These are phyloP conservation scores for Infundibulicybe gibba DNA, from an alignment of 768 basidiomycete species.

Conservation along the genomic window DNA sequence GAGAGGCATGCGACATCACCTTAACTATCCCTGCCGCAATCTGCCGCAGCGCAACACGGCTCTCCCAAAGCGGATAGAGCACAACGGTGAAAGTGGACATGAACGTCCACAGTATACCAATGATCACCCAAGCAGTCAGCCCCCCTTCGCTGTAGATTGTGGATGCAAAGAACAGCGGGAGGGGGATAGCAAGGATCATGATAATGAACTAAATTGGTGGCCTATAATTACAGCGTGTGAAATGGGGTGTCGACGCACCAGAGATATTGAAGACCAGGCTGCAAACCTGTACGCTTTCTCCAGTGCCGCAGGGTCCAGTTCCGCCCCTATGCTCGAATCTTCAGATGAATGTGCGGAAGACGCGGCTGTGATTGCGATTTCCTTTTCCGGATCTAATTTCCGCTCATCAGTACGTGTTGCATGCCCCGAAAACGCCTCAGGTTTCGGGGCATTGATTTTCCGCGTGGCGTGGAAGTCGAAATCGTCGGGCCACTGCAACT, in stretches of 20 bases:
- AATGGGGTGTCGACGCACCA: slow-evolving; percentile 41
- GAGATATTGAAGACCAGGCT: slow-evolving; percentile 61
- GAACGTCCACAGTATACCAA: slow-evolving; percentile 86
- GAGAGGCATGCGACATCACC: slow-evolving; percentile 29
- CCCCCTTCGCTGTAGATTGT: slow-evolving; percentile 65
- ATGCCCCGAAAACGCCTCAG: background rate
- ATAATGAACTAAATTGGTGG: slow-evolving; percentile 43
- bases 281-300: slow-evolving; percentile 81
- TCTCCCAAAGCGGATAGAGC: slow-evolving; percentile 86
- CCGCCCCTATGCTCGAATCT: slow-evolving; percentile 36
- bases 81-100: slow-evolving; percentile 72
- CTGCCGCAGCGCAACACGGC: slow-evolving; percentile 56
- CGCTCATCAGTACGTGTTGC: slow-evolving; percentile 20
- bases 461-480: slow-evolving; percentile 82
- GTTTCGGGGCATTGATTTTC: slow-evolving; percentile 54
- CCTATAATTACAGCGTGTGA: background rate
- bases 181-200: slow-evolving; percentile 71
- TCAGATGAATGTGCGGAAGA: slow-evolving; percentile 32
- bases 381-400: slow-evolving; percentile 31
- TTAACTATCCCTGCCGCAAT: slow-evolving; percentile 63
- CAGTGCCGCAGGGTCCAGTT: slow-evolving; percentile 63
- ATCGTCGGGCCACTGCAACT: slow-evolving; percentile 66
- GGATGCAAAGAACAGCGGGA: slow-evolving; percentile 83
- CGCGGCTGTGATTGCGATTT: slow-evolving; percentile 14
- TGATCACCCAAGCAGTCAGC: slow-evolving; percentile 74